Evolutionary conservation across 805 yeast species (phyloP).

Genomic region (Kodamaea kakaduensis): DNA sequence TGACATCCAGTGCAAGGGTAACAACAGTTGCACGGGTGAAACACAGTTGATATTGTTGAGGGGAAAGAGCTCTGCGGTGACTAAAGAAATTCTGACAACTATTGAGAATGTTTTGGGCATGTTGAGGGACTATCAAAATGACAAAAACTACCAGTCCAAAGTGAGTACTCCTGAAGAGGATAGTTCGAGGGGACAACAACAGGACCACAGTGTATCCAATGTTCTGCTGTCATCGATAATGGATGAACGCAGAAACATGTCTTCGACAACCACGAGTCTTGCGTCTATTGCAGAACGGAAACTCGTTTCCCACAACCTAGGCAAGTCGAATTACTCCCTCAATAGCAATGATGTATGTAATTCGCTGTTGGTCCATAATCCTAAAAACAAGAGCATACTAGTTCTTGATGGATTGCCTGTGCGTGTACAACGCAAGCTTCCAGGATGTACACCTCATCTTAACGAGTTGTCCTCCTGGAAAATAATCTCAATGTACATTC

Average conservation of each 20-base stretch:
- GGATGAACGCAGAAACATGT: constrained; percentile 23
- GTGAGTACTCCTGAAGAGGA: constrained; percentile 22
- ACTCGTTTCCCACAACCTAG: background rate
- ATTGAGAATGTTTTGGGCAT: constrained; percentile 28
- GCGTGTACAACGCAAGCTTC: constrained; percentile 34
- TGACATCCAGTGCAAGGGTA: constrained; percentile 34
- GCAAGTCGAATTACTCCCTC: constrained; percentile 18
- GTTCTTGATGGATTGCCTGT: constrained; percentile 31
- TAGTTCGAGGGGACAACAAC: constrained; percentile 2
- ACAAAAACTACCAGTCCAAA: background rate
- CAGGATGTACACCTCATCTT: constrained; percentile 15
- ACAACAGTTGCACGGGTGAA: constrained; percentile 30
- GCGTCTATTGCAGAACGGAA: constrained; percentile 7
- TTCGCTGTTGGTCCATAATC: constrained; percentile 21
- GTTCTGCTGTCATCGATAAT: constrained; percentile 39
- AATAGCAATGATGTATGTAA: constrained; percentile 19
- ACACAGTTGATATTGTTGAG: constrained; percentile 30
- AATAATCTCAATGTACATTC: constrained; percentile 36
- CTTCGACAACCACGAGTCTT: constrained; percentile 19
- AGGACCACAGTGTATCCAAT: constrained; percentile 4
- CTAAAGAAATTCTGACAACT: constrained; percentile 22
- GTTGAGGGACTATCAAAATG: constrained; percentile 9
- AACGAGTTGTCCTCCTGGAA: constrained; percentile 41
- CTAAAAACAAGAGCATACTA: constrained; percentile 20
- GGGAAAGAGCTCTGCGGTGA: constrained; percentile 26